phyloP scores from a whole-genome alignment of 177 flowering plant genomes.

The Tripterygium wilfordii region DNA sequence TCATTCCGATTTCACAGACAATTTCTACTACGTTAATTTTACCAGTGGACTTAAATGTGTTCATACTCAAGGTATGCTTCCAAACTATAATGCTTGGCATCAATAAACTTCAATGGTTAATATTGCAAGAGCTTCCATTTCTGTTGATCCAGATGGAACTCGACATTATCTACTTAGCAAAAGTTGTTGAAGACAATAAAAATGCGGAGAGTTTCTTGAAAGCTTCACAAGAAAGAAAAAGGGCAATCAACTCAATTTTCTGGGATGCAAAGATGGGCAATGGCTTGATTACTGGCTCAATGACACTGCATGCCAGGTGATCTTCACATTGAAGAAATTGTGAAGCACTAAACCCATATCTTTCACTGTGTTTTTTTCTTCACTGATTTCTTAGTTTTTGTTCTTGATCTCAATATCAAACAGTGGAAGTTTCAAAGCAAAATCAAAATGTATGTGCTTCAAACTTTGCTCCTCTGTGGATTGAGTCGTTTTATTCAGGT shows the following conservation, averaged over 20 bases:
- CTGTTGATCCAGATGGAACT: constrained; percentile 72
- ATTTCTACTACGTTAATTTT: constrained; percentile 67
- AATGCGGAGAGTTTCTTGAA: constrained; percentile 31
- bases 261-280: constrained; percentile 78
- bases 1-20: constrained; percentile 69
- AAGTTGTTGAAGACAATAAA: constrained; percentile 33
- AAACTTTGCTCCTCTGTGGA: constrained; percentile 85
- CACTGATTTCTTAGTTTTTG: constrained; percentile 5
- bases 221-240: constrained; percentile 51
- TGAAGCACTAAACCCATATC: no score
- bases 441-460: constrained; percentile 67
- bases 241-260: constrained; percentile 56
- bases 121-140: background rate
- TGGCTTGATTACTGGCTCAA: constrained; percentile 92
- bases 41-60: constrained; percentile 88
- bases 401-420: no score
- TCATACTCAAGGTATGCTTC: constrained; percentile 55
- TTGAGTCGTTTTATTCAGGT: constrained; percentile 67
- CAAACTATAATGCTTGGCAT: no score
- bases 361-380: background rate
- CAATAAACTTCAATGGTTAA: no score
- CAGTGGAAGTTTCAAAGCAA: constrained; percentile 51
- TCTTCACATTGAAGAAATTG: no score
- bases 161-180: constrained; percentile 67
- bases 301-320: constrained; percentile 33